Evolutionary conservation across 1,284 basidiomycete species (phyloP), one percentile per base, ranked within the genome.

Genomic region (Vanrija humicola): DNA sequence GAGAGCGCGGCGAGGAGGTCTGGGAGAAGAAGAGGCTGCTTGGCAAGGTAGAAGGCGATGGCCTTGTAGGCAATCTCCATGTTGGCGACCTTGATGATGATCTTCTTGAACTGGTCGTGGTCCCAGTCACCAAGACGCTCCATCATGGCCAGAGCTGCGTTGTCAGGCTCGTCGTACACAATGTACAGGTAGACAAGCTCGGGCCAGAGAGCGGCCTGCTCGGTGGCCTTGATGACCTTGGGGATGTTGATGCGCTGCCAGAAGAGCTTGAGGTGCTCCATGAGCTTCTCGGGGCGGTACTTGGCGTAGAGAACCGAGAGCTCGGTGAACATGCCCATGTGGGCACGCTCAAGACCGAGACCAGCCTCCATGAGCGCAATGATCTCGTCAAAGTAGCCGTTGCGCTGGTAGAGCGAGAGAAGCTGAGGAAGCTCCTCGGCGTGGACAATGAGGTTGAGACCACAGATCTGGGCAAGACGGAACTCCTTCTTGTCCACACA

Each of bases 191-290:
- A 98, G 46, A 98, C 95, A 18, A 98, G 84, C 74, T 98, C 96
- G n/a, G 92, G 87, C 95, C 96, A 98, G 53, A 98, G 85, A 67
- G 98, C 95, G n/a, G 90, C 92, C 69, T 89, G 88, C 78, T 98
- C 92, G 6, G 92, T 84, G 12, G 91, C 90, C 78, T 88, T 89
- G 81, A 98, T 94, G 69, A 97, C 92, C 82, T 89, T 76, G 50
- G 62, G 63, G 21, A 57, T 45, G 77, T 98, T 98, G 82, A 95
- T 93, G 56, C 96, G 89, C 47, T 92, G 88, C 68, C 96, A 95
- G 79, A 97, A 98, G 46, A 98, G 83, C 78, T 95, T 98, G 62
- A 99, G 82, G 79, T 98, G 94, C 73, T 98, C 96, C 95, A 98
- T 97, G 59, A 99, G 81, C 77, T 92, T 93, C 68, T 90, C 89